Evolutionary conservation across 306 rosid genomes (phyloP).

Genomic region (Gynostemma pentaphyllum): DNA sequence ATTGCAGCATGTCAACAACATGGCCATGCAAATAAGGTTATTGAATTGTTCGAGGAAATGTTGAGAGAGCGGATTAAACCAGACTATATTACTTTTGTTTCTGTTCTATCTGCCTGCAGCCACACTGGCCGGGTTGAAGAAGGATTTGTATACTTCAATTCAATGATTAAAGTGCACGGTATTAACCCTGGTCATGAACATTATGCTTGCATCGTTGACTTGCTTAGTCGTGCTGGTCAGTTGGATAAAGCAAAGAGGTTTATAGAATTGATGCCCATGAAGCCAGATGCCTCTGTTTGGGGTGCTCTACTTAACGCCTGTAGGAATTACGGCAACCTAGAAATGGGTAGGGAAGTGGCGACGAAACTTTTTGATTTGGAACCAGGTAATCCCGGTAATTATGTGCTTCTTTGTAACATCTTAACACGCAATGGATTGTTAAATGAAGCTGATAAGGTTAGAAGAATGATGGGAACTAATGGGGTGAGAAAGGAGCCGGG

Average conservation of each 20-base stretch:
- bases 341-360: conserved; percentile 50
- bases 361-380: conserved; percentile 44
- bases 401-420: conserved; percentile 38
- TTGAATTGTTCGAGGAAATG: conserved; percentile 46
- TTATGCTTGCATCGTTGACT: conserved; percentile 58
- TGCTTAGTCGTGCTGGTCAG: conserved; percentile 49
- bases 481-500: conserved; percentile 46
- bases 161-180: conserved; percentile 33
- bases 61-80: conserved; percentile 34
- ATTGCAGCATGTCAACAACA: conserved; percentile 53
- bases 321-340: conserved; percentile 31
- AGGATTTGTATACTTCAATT: conserved; percentile 40
- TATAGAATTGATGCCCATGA: conserved; percentile 39
- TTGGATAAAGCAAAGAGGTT: conserved; percentile 43
- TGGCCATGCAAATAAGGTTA: conserved; percentile 36
- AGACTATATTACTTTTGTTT: conserved; percentile 44
- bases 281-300: conserved; percentile 43
- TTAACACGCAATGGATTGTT: conserved; percentile 34
- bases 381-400: conserved; percentile 55
- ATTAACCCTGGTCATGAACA: conserved; percentile 44
- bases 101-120: conserved; percentile 52
- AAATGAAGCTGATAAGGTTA: conserved; percentile 40
- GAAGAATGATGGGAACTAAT: conserved; percentile 37
- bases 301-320: conserved; percentile 63
- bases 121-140: conserved; percentile 45